These are phyloP conservation scores for Globisporangium canariense DNA, from an alignment of 352 stramenopile species.

Conservation along the genomic window DNA sequence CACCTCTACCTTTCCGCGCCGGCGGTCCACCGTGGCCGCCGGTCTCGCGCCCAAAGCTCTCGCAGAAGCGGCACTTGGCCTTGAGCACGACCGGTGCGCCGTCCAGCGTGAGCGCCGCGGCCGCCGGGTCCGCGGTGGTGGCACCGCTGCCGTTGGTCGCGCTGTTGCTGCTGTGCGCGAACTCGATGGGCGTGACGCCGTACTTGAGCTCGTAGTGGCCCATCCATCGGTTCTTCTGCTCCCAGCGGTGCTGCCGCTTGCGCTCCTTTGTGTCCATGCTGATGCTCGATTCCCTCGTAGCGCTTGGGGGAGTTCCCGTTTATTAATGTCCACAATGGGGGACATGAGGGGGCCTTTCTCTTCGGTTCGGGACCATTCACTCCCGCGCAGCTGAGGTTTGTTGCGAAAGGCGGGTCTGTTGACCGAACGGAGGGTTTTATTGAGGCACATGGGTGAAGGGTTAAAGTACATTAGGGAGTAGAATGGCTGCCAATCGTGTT, in stretches of 20 bases:
- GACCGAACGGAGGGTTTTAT: no score
- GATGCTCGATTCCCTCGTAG: background rate
- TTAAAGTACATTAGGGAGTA: no score
- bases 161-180: slow-evolving; percentile 15
- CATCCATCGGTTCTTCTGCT: slow-evolving; percentile 69
- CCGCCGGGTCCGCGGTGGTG: background rate
- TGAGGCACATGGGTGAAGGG: no score
- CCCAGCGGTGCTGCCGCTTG: slow-evolving; percentile 56
- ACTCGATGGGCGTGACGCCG: slow-evolving; percentile 47
- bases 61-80: slow-evolving; percentile 60
- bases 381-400: no score
- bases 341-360: no score
- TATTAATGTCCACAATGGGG: background rate
- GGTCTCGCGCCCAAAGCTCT: slow-evolving; percentile 46
- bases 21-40: background rate
- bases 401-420: no score
- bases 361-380: background rate
- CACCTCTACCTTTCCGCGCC: background rate
- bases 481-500: no score
- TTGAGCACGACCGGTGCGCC: slow-evolving; percentile 33
- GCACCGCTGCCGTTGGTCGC: slow-evolving; percentile 8
- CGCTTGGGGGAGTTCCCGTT: background rate
- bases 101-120: slow-evolving; percentile 11
- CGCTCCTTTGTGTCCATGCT: slow-evolving; percentile 30
- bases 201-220: slow-evolving; percentile 61